Percentiles rank a stretch among this genome's conserved stretches.
Evolutionary conservation across 176 grass and related monocot species (phyloP).

Genomic region (Oryza coarctata): DNA sequence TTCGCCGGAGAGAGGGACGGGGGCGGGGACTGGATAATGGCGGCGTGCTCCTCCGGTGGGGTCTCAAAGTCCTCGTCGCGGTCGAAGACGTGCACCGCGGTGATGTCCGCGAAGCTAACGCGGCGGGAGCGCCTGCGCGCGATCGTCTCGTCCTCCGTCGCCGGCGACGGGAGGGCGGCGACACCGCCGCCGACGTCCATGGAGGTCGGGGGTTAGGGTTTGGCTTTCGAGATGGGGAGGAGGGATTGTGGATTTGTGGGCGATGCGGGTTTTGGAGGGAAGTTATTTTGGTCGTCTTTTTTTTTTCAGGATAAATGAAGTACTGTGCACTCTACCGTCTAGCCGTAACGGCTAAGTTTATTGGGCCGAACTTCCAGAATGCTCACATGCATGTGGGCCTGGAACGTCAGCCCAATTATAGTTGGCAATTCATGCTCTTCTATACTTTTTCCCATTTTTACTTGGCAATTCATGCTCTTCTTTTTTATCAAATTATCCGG

Average conservation of each 20-base stretch:
- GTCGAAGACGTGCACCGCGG: constrained; percentile 86
- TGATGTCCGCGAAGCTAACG: constrained; percentile 95
- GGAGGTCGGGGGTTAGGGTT: constrained; percentile 45
- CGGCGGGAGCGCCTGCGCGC: constrained; percentile 71
- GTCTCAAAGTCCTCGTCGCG: constrained; percentile 83
- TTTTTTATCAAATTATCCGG: too few relatives aligned
- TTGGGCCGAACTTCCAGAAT: not conserved
- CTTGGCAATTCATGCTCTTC: too few relatives aligned
- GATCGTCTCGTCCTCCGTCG: constrained; percentile 67
- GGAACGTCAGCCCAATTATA: not conserved
- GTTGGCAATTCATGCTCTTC: not conserved
- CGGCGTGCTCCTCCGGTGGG: constrained; percentile 46
- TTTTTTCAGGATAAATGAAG: too few relatives aligned
- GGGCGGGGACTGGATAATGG: not conserved
- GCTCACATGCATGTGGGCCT: not conserved
- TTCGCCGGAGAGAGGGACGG: constrained; percentile 20
- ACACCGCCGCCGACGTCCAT: constrained; percentile 46
- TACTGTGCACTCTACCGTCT: too few relatives aligned
- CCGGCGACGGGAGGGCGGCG: constrained; percentile 29
- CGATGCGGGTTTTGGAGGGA: constrained; percentile 39
- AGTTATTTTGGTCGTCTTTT: not conserved
- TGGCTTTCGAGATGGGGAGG: constrained; percentile 19
- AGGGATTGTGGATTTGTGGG: not conserved
- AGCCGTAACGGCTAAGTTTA: not conserved
- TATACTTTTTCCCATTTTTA: too few relatives aligned